Evolutionary conservation across 805 yeast species (phyloP), one percentile per base, ranked within the genome.

Genomic region (Candida pseudoglaebosa): DNA sequence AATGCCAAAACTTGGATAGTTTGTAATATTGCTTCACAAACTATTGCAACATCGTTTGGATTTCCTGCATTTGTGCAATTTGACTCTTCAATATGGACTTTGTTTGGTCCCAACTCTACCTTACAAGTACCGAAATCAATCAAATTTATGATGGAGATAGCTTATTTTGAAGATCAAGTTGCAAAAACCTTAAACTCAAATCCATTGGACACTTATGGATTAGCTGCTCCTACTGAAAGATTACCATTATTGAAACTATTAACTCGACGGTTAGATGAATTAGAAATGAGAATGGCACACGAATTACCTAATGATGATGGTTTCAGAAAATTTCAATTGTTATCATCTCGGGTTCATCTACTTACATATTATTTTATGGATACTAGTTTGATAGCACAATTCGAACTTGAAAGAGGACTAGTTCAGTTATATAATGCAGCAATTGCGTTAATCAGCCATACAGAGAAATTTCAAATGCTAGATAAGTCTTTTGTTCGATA

Each of bases 1-100:
- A 95, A 88, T 52, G 72, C 81, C 24, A 75, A 82, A 42, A 91
- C 99, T 0, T 91, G 99, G 99, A 77, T 87, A n/a, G 77, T 87
- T 8, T 88, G 96, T 54, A 93, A 93, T 55, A 75, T 86, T 16
- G 95, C 86, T 0, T 84, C 95, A 2, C 98, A 93, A 59, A 77
- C 83, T 2, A 81, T 93, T 44, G 96, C 96, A 3, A 80, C 95
- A 2, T 82, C 95, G 8, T 88, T 89, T 63, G 99, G 99, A 14
- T 90, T 84, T 54, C 99, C 98, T 0, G 88, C 95, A 0, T 89
- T 88, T 60, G 90, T 86, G 3, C 86, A 82, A 42, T 85, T 89
- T 53, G 95, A 88, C 56, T 73, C 82, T 18, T 72, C 88, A 1
- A 76, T 83, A 2, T 62, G 80, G 52, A 70, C 70, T 4, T 70